Base-by-base conservation (phyloP, 805 yeast genomes). In the Wickerhamomyces sydowiorum region DNA sequence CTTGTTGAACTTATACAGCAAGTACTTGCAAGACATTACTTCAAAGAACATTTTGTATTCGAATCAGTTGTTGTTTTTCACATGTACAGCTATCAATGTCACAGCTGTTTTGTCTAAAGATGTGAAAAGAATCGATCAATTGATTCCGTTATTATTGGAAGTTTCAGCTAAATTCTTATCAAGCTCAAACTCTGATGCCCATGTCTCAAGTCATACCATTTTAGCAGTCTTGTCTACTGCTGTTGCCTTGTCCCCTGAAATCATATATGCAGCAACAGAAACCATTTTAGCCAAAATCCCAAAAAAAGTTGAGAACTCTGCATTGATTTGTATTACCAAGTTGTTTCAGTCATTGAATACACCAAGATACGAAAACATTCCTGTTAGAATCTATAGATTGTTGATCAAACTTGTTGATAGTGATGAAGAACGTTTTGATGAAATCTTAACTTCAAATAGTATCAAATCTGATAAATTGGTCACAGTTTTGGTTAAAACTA, bases 131-230 rank as follows among this genome's bases (percentile, higher is more conserved):
- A 62, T 83, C 37, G 69, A 74, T 36, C 70, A 67, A 18, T 56
- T 72, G 20, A 69, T 81, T 32, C 86, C 89, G 4, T 52, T 73
- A 3, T 62, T 81, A 15, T 66, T 86, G 49, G 83, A 80, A 54
- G 65, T 73, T 1, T 66, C 80, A 14, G 86, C 84, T 17, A 67
- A 70, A 42, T 62, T 85, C 31, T 62, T 83, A 46, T 63, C 65
- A 2, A 66, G 78, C 7, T 44, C 63, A 12, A 64, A 63, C 42
- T 63, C 68, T 8, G 95, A 87, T 53, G 72, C 82, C 39, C 93
- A 86, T 59, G 73, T 87, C 45, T 82, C 96, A 17, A 88, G 91
- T 2, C 91, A 86, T 60, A 85, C 96, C 37, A 69, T 89, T 13
- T 59, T 91, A 20, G 76, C 91, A 0, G 96, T 91, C 2, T 66